phyloP scores from a whole-genome alignment of 2,329 filamentous ascomycete species.

The Nigrospora osmanthi region DNA sequence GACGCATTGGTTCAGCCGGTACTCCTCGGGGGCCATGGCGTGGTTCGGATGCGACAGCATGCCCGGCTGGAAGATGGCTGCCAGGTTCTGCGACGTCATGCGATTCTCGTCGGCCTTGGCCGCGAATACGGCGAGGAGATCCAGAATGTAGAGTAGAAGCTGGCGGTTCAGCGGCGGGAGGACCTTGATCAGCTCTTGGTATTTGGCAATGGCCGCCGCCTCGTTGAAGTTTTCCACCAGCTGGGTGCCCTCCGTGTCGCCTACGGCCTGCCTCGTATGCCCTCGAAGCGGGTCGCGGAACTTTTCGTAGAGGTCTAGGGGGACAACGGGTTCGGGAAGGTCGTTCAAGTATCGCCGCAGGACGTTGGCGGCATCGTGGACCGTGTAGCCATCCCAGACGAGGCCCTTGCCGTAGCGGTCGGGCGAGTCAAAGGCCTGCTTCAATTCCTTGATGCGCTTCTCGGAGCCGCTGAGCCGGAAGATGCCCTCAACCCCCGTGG shows the following conservation, averaged over 20 bases:
- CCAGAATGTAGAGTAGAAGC: slow-evolving; percentile 88
- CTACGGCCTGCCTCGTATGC: slow-evolving; percentile 64
- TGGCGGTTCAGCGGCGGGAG: slow-evolving; percentile 90
- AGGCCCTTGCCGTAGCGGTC: slow-evolving; percentile 94
- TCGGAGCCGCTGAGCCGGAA: slow-evolving; percentile 94
- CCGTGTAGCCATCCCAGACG: slow-evolving; percentile 95
- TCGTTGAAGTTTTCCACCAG: slow-evolving; percentile 69
- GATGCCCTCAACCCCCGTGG: slow-evolving; percentile 90
- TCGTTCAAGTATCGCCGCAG: slow-evolving; percentile 93
- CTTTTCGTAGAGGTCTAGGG: slow-evolving; percentile 82
- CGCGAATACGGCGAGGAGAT: slow-evolving; percentile 91
- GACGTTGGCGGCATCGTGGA: slow-evolving; percentile 96
- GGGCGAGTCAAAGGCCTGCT: slow-evolving; percentile 85
- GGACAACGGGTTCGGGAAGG: slow-evolving; percentile 92
- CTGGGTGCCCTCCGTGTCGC: slow-evolving; percentile 60
- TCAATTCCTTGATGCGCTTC: slow-evolving; percentile 96
- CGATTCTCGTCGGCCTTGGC: slow-evolving; percentile 95
- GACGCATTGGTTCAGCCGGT: slow-evolving; percentile 91
- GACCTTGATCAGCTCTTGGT: slow-evolving; percentile 87
- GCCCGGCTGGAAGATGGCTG: slow-evolving; percentile 95
- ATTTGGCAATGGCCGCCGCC: slow-evolving; percentile 67
- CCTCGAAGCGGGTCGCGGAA: slow-evolving; percentile 78
- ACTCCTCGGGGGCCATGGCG: slow-evolving; percentile 92
- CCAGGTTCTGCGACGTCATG: slow-evolving; percentile 91
- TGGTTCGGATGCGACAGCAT: slow-evolving; percentile 90